Evolutionary conservation across 495 filamentous ascomycete genomes (phyloP).

Genomic region (Acidiella bohemica): DNA sequence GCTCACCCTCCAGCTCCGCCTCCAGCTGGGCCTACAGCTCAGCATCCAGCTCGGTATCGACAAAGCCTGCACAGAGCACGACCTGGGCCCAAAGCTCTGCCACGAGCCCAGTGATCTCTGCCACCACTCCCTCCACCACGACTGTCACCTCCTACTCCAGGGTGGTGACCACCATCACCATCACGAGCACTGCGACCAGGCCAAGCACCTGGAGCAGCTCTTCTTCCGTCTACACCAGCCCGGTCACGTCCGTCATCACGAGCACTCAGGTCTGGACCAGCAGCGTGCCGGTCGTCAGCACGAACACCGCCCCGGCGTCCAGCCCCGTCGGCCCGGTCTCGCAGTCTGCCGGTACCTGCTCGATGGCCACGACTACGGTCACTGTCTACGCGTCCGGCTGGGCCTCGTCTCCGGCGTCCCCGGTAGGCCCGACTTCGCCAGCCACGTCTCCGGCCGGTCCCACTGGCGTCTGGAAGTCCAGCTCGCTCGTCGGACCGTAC

Average conservation of each 20-base stretch:
- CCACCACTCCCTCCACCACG: background rate
- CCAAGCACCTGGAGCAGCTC: slow-evolving; percentile 2
- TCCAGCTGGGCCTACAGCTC: background rate
- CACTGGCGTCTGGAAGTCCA: no score
- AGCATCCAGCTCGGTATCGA: no score
- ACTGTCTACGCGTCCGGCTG: background rate
- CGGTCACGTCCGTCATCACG: background rate
- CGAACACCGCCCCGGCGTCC: background rate
- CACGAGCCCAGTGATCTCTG: background rate
- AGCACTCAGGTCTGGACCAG: background rate
- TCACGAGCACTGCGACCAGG: background rate
- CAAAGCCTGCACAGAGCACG: no score
- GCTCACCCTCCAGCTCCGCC: slow-evolving; percentile 4
- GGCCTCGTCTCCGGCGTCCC: background rate
- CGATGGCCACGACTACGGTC: background rate
- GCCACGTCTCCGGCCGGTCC: background rate
- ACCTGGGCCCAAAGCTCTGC: background rate
- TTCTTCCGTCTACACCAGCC: slow-evolving; percentile 1
- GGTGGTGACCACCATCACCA: background rate
- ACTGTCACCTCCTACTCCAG: slow-evolving; percentile 1
- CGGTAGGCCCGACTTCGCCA: background rate
- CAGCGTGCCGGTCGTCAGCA: background rate
- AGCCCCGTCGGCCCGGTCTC: background rate
- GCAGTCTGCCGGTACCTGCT: background rate
- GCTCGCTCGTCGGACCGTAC: background rate